Conservation (phyloP, 176 grass and related monocot species). For the Avena sativa region DNA sequence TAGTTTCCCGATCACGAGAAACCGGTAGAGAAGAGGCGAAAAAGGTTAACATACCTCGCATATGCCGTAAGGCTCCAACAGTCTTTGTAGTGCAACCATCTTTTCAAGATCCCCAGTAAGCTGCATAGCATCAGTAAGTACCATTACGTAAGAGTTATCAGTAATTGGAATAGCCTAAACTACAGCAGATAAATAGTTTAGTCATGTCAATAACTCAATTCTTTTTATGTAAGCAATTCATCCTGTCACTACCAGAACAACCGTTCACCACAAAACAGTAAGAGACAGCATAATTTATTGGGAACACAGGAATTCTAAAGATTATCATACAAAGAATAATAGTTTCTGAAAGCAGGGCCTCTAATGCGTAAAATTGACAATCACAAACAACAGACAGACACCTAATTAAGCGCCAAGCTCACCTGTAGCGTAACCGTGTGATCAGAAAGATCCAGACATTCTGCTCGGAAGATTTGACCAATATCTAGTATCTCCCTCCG, state of each 20-base stretch:
- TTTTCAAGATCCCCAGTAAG: constrained; percentile 90
- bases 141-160: constrained; percentile 33
- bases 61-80: constrained; percentile 95
- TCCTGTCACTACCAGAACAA: background rate
- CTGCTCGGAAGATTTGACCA: constrained; percentile 89
- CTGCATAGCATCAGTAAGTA: constrained; percentile 52
- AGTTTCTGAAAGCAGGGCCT: background rate
- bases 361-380: background rate
- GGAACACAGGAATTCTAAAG: background rate
- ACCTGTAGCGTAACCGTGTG: constrained; percentile 97
- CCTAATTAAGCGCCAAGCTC: constrained; percentile 1
- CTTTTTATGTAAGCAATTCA: background rate
- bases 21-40: background rate
- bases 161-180: background rate
- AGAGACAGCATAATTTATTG: background rate
- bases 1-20: background rate
- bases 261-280: constrained; percentile 1
- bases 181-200: constrained; percentile 30
- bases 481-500: constrained; percentile 94
- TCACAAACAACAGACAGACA: constrained; percentile 14
- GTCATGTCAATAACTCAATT: background rate
- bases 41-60: constrained; percentile 70
- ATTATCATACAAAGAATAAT: background rate
- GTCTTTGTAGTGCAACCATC: constrained; percentile 92
- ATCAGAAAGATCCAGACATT: constrained; percentile 88